Base-by-base conservation (phyloP, 768 basidiomycete species). In the Suillus subluteus region DNA sequence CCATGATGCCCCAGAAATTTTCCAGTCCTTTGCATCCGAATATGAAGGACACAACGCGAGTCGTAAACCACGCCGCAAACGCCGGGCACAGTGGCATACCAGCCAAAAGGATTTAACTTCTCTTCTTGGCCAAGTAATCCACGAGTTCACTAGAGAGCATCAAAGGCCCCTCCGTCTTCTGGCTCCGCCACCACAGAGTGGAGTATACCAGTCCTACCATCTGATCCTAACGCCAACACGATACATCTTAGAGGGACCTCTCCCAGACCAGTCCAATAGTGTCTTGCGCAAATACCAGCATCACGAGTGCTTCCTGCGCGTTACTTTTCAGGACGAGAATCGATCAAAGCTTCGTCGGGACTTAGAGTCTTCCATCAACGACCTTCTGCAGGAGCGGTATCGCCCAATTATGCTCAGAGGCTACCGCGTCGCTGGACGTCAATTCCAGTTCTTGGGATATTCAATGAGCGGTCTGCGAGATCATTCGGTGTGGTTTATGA, bases 381-480 rank as follows among this genome's bases (percentile, higher is more conserved):
- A 75, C 0, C 62, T 83, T 41, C 69, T 84, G n/a, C 1, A 30
- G 4, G 50, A 63, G 16, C 80, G 83, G 30, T 83, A 78, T 65
- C 76, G 76, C 32, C 74, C 73, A 1, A 68, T 75, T 16, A 67
- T 85, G 30, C 69, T 77, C 37, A 50, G 69, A 0, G 83, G 83
- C 0, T 71, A 79, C 12, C 23, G 21, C 4, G 73, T 86, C 13
- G 86, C 80, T 3, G 85, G 85, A 9, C 77, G 85, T 38, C 66
- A 67, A 0, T 86, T 80, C 68, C 66, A 83, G 3, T 80, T 86
- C 70, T 70, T 87, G 32, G 86, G 82, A 5, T 86, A 86, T 65
- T 86, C 84, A 3, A 84, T 83, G 79, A 84, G 83, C 61, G 85
- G 85, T 4, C 73, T 86, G 63, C 80, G 80, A 66, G 79, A 84